A percentile compares a stretch with the other conserved stretches of the same genome.
Evolutionary conservation across 306 rosid species (phyloP).

Genomic region (Herpetospermum pedunculosum): DNA sequence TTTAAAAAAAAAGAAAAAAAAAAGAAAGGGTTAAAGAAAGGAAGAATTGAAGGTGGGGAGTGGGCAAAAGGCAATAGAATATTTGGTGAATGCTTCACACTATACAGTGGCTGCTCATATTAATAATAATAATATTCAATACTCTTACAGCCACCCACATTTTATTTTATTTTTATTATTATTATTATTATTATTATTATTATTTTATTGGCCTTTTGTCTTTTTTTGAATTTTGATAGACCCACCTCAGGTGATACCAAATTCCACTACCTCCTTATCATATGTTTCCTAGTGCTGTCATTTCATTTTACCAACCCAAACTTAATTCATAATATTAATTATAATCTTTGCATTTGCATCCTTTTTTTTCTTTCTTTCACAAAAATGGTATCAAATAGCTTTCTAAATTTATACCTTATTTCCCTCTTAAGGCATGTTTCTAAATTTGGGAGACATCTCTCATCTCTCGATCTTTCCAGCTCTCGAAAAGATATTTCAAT

Average conservation of each 20-base stretch:
- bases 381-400: not conserved
- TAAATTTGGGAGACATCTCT: too few relatives aligned
- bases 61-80: not conserved
- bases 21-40: not conserved
- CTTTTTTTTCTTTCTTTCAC: not conserved
- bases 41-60: not conserved
- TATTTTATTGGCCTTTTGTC: not conserved
- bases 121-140: not conserved
- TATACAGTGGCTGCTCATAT: not conserved
- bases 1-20: not conserved
- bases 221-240: not conserved
- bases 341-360: not conserved
- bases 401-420: not conserved
- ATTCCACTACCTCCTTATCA: conserved; percentile 6
- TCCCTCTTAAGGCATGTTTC: not conserved
- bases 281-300: conserved; percentile 3
- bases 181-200: too few relatives aligned
- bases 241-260: not conserved
- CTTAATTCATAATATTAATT: not conserved
- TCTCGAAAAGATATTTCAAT: too few relatives aligned
- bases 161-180: not conserved
- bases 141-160: not conserved
- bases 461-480: too few relatives aligned
- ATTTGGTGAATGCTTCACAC: not conserved
- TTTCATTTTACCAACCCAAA: not conserved